Percentiles rank a stretch among this genome's conserved stretches.
Evolutionary conservation across 2,329 filamentous ascomycete species (phyloP).

Genomic region (Massarina eburnea): DNA sequence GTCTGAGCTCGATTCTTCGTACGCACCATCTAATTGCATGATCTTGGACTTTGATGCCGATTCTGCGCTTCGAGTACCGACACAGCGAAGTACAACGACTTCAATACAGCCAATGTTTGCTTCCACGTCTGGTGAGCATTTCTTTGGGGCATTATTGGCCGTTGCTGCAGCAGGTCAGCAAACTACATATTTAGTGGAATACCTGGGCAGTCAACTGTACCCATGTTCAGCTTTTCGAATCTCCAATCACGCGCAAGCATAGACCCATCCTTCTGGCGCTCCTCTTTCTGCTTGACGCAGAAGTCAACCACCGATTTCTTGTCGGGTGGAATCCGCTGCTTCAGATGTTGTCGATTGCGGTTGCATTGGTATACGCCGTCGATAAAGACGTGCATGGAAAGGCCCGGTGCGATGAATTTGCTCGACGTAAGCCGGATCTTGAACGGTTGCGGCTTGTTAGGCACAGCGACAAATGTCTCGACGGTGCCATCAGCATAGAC

Average conservation of each 20-base stretch:
- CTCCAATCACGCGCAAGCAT: conserved; percentile 57
- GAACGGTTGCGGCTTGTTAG: conserved; percentile 49
- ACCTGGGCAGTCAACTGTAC: conserved; percentile 39
- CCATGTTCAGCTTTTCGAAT: conserved; percentile 53
- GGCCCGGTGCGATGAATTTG: conserved; percentile 55
- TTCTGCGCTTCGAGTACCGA: conserved; percentile 23
- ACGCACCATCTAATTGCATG: conserved; percentile 33
- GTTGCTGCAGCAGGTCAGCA: conserved; percentile 32
- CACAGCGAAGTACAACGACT: conserved; percentile 50
- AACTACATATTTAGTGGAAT: background rate
- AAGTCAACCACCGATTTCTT: conserved; percentile 50
- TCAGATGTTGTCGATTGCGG: conserved; percentile 51
- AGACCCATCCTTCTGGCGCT: conserved; percentile 47
- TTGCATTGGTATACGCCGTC: conserved; percentile 62
- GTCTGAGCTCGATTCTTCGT: conserved; percentile 13
- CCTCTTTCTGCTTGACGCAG: conserved; percentile 56
- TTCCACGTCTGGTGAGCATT: conserved; percentile 33
- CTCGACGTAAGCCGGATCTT: conserved; percentile 51
- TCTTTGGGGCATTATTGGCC: conserved; percentile 40
- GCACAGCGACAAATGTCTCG: conserved; percentile 55
- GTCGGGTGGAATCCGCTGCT: conserved; percentile 30
- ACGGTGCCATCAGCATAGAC: conserved; percentile 55
- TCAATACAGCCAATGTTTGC: conserved; percentile 52
- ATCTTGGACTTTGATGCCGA: conserved; percentile 6
- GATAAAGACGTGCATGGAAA: conserved; percentile 59